Percentiles rank a stretch among this genome's conserved stretches.
Conservation (phyloP, 306 rosid genomes). For the Vicia sativa region DNA sequence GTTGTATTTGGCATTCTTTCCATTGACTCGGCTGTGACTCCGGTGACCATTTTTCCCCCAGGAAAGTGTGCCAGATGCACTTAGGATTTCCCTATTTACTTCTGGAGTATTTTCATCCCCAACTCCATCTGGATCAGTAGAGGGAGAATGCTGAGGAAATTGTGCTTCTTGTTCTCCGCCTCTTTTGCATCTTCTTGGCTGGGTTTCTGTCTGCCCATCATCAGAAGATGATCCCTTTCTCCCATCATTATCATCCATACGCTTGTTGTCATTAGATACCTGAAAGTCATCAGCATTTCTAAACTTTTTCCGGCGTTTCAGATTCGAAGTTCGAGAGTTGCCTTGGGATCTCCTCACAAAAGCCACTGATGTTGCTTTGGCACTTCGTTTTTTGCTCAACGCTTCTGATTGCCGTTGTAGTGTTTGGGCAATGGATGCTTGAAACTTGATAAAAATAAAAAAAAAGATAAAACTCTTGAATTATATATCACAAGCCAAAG, state of each 20-base stretch:
- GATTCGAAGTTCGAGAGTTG: slow-evolving; percentile 47
- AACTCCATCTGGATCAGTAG: slow-evolving; percentile 53
- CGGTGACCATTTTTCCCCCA: slow-evolving; percentile 79
- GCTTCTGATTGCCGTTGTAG: slow-evolving; percentile 66
- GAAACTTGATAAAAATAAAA: slow-evolving; percentile 51
- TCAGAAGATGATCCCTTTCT: slow-evolving; percentile 62
- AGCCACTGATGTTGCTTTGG: slow-evolving; percentile 56
- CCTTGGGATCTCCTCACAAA: slow-evolving; percentile 61
- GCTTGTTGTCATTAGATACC: slow-evolving; percentile 63
- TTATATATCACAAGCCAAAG: slow-evolving; percentile 29
- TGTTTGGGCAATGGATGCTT: slow-evolving; percentile 74
- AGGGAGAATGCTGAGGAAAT: slow-evolving; percentile 56
- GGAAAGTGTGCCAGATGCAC: slow-evolving; percentile 59
- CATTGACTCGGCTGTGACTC: slow-evolving; percentile 62
- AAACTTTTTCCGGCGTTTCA: slow-evolving; percentile 55
- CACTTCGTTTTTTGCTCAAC: slow-evolving; percentile 59
- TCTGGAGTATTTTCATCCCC: slow-evolving; percentile 62
- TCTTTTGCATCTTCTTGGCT: slow-evolving; percentile 53
- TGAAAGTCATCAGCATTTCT: slow-evolving; percentile 50
- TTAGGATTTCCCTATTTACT: slow-evolving; percentile 50
- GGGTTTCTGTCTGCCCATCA: slow-evolving; percentile 61
- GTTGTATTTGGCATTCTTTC: slow-evolving; percentile 53
- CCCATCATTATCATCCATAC: slow-evolving; percentile 56
- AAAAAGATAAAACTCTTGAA: slow-evolving; percentile 31
- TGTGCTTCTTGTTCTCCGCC: slow-evolving; percentile 56